Evolutionary conservation across 306 rosid species (phyloP), one percentile per base, ranked within the genome.

Genomic region (Vicia faba): DNA sequence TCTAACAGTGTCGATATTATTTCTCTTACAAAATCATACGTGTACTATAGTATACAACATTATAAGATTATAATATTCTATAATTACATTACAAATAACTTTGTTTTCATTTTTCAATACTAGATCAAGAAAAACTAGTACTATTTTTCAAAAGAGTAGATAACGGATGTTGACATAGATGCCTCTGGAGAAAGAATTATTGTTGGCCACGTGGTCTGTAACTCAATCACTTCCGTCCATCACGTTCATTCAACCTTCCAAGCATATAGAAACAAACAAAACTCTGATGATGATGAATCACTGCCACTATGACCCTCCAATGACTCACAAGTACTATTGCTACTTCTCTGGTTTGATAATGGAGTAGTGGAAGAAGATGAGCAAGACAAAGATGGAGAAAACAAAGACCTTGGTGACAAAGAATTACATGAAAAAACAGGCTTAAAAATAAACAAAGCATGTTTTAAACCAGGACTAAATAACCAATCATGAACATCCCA

Each of bases 401-500:
- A 69, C 2, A 63, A 49, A 3, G 76, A 20, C 7, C 40, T 41
- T 55, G 82, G 65, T 49, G 81, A 59, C 38, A 80, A 0, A 12
- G 89, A 19, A 7, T 71, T 7, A 12, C 85, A 60, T 26, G 79
- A 54, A 10, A 76, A 66, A 44, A 84, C 72, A 50, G 96, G 98
- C 74, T 79, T 89, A 61, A 92, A 87, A 59, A 92, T 86, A 68
- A 89, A 92, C 49, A 84, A 73, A 12, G 96, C 98, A 20, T 87
- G 88, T 64, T 92, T 87, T 5, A 86, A 70, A 75, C 96, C 96
- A 14, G 95, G 79, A 75, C 83, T 69, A 41, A 92, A 92, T 7
- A 92, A 81, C 98, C 98, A 92, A 12, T 92, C 96, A 77, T 92
- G 98, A 60, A 92, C 96, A 80, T 92, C 98, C 96, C 95, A 92